Base-by-base conservation (phyloP, 768 basidiomycete genomes). In the Daedaleopsis nitida region DNA sequence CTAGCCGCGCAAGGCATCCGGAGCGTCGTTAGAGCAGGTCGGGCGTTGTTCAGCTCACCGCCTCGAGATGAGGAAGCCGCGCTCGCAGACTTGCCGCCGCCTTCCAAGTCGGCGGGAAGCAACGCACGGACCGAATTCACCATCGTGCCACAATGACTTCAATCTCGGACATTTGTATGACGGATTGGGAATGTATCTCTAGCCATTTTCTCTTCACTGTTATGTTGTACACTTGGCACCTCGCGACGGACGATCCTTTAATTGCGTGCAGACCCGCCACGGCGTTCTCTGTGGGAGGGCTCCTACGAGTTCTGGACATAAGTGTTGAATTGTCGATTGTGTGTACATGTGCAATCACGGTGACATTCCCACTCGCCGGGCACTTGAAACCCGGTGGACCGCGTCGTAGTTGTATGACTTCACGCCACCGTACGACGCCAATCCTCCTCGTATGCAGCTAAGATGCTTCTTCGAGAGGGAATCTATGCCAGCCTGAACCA, bases 1-100 rank as follows among this genome's bases (percentile, higher is more conserved):
- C 72, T 88, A 27, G 78, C 83, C 1, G 89, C 87, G 32, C 77
- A 78, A 58, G 80, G 86, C 17, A 70, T 91, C 53, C 64, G 69
- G 21, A 68, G 66, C 35, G n/a, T 68, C 44, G 67, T 64, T 14
- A 58, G 68, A 39, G 59, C 63, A 6, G 62, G 65, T 10, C 34
- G 65, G 17, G 59, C 60, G 1, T 37, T 69, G 44, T 44, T 68
- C 17, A 48, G 59, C 27, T 53, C 62, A 11, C 51, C 55, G n/a
- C 59, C 62, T 14, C 57, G 42, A 11, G 61, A 64, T 51, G 63
- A 55, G 27, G 59, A 55, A 21, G 17, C 59, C 27, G 37, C 57
- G 38, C 53, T 27, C 32, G 39, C 19, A 32, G 21, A 21, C 27
- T 32, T 44, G 16, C 19, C 38, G 23, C 52, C 34, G 37, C 27